Evolutionary conservation across 441 rosid species (phyloP).

Genomic region (Bruguiera hainesii): DNA sequence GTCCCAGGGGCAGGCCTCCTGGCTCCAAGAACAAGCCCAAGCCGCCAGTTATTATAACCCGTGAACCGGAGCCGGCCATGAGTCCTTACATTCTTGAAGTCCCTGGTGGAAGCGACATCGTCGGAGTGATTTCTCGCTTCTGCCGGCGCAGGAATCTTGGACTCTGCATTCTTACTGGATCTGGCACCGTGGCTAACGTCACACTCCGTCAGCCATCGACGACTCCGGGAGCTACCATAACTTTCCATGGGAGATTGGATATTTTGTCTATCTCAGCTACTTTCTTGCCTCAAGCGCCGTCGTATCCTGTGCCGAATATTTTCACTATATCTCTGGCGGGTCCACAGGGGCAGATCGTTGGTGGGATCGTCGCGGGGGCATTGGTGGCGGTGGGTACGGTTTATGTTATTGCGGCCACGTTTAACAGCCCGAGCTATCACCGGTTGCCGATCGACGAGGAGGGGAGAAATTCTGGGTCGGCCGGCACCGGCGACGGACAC

Average conservation of each 20-base stretch:
- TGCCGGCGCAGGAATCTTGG: slow-evolving; percentile 58
- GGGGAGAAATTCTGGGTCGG: slow-evolving; percentile 36
- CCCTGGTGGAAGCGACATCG: slow-evolving; percentile 68
- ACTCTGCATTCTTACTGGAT: slow-evolving; percentile 64
- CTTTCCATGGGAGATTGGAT: slow-evolving; percentile 85
- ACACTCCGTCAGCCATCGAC: slow-evolving; percentile 80
- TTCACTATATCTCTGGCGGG: slow-evolving; percentile 75
- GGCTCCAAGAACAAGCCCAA: slow-evolving; percentile 83
- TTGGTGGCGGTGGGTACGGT: slow-evolving; percentile 65
- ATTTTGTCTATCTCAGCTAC: slow-evolving; percentile 81
- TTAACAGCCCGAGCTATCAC: slow-evolving; percentile 61
- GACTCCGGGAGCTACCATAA: slow-evolving; percentile 62
- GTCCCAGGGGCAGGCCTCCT: slow-evolving; percentile 85
- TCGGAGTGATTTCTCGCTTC: slow-evolving; percentile 58
- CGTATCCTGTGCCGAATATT: slow-evolving; percentile 42
- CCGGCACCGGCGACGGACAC: slow-evolving; percentile 42
- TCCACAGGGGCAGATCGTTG: slow-evolving; percentile 83
- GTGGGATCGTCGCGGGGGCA: slow-evolving; percentile 72
- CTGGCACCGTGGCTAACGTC: slow-evolving; percentile 75
- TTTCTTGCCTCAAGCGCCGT: slow-evolving; percentile 45
- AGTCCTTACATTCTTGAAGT: slow-evolving; percentile 81
- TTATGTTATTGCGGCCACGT: slow-evolving; percentile 63
- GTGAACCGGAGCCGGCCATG: slow-evolving; percentile 62
- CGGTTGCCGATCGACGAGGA: slow-evolving; percentile 51
- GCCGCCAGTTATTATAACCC: slow-evolving; percentile 51